Evolutionary conservation across 2,329 filamentous ascomycete species (phyloP), one percentile per base, ranked within the genome.

Genomic region (Colletotrichum camelliae): DNA sequence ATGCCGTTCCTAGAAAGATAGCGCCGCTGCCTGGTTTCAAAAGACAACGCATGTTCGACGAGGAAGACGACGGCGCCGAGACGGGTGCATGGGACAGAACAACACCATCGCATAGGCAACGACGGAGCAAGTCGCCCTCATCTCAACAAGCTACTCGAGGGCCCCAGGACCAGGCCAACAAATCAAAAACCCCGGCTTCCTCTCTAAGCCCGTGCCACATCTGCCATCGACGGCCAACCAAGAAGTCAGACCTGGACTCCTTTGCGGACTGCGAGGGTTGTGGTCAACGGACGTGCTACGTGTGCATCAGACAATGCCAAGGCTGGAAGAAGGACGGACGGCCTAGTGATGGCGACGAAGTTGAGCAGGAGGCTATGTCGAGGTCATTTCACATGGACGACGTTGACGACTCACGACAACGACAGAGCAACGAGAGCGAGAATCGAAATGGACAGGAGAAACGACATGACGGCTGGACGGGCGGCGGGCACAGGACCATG

Each of bases 251-350:
- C 72, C 87, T 94, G 39, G 92, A 94, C 81, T 91, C 90, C 12
- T 94, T 92, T 80, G 89, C 91, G 62, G 87, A 91, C 79, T 95
- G 93, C 81, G 85, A 90, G 78, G 88, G 90, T 16, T 95, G 93
- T 80, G 86, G 88, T 12, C 85, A 89, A 77, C 87, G 92, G 57
- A 91, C 93, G 1, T 95, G 93, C 81, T 94, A 90, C 80, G 87
- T 95, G n/a, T 95, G 93, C 81, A 89, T 94, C 60, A 86, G 93
- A 31, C 86, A 91, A 78, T 95, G 93, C 79, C 85, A 89, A 15
- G 90, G 90, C 3, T 89, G 88, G 86, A 61, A 37, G 18, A 65
- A 65, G 64, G 74, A 76, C 15, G 74, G 74, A 77, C 80, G 35
- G 68, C 72, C 21, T 75, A 80, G 29, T 60, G 79, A 43, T 64